These are phyloP conservation scores for Dactylorhiza incarnata DNA, from an alignment of 106 monocot species.

Conservation along the genomic window DNA sequence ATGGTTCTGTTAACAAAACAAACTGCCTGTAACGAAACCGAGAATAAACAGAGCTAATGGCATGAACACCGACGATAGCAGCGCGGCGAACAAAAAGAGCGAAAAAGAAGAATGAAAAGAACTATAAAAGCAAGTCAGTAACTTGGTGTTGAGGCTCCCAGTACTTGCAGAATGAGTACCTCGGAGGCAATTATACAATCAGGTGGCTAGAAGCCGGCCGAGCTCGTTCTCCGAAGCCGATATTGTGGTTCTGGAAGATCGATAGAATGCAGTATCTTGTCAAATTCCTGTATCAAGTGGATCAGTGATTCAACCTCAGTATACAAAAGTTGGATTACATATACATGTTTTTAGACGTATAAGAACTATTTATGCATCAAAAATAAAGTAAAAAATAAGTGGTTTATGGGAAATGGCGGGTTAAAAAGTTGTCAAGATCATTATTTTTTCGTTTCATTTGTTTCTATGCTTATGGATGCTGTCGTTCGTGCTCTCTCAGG, in stretches of 20 bases:
- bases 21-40: too few relatives aligned
- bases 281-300: constrained; percentile 27
- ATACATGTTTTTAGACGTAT: too few relatives aligned
- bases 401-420: too few relatives aligned
- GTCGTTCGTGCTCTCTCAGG: too few relatives aligned
- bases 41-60: too few relatives aligned
- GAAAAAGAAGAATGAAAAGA: not conserved
- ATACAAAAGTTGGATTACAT: not conserved
- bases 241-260: constrained; percentile 36
- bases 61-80: too few relatives aligned
- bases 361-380: too few relatives aligned
- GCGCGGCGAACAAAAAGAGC: not conserved
- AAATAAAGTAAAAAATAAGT: too few relatives aligned
- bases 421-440: too few relatives aligned
- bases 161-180: not conserved
- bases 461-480: too few relatives aligned
- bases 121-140: not conserved
- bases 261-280: constrained; percentile 18
- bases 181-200: constrained; percentile 14
- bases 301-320: not conserved
- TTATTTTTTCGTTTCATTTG: too few relatives aligned
- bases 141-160: not conserved
- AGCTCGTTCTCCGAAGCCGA: constrained; percentile 39
- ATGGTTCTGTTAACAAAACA: not conserved
- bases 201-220: constrained; percentile 29